Base-by-base conservation (phyloP, 2,329 filamentous ascomycete species). In the Colletotrichum sp. region DNA sequence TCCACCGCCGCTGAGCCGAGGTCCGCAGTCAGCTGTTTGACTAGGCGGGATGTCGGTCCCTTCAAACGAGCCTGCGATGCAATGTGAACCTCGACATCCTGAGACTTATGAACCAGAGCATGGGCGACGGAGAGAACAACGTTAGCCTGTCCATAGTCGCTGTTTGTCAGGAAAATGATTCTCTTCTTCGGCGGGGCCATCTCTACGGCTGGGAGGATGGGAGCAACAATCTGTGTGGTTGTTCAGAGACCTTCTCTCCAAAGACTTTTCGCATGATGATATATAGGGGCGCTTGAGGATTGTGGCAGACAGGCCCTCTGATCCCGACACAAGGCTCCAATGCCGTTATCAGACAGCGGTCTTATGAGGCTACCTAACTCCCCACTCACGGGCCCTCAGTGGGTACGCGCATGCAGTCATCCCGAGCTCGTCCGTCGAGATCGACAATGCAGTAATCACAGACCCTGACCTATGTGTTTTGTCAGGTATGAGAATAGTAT, bases 101-200 rank as follows among this genome's bases (percentile, higher is more conserved):
- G 81, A 7, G 83, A 79, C 8, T 80, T 36, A 16, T 74, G 79
- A 2, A 87, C 77, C 0, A 89, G 81, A 39, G 87, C 86, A 39
- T 86, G 81, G 6, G 82, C 82, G 0, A 85, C 83, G 10, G 88
- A 87, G 6, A 89, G 76, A 57, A 87, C 83, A 26, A 89, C 84
- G 77, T 88, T 89, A 18, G 86, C 85, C 72, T 88, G 86, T 8
- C 88, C 88, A 74, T 84, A 83, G 72, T 89, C 88, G 63, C 83
- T 82, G 78, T 86, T 88, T 6, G 87, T 86, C 44, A 89, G 78
- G 49, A 89, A 84, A 2, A 89, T 80, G 15, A 88, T 81, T 62
- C 72, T 81, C 16, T 69, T 7, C 9, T 26, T 59, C 13, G 55
- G 8, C 55, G 55, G 39, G 6, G 39, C 39, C 39, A 49, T 59